phyloP scores from a whole-genome alignment of 108 stramenopile species.

The Mediolabrus comicus region DNA sequence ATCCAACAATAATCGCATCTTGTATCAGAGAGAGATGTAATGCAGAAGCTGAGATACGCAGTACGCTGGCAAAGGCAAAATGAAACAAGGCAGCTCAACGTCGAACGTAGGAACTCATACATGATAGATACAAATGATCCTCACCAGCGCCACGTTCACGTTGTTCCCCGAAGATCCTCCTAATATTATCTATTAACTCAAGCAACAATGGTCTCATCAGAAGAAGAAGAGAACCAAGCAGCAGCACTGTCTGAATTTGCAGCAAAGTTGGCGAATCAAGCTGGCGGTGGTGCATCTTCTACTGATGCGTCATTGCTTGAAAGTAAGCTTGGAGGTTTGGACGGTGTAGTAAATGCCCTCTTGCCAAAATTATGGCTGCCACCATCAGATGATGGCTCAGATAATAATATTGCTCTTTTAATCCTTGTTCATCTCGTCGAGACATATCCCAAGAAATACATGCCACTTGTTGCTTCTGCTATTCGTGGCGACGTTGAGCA shows the following conservation, averaged over 20 bases:
- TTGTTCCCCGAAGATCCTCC: no score
- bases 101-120: no score
- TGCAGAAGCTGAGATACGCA: no score
- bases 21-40: no score
- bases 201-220: background rate
- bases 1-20: no score
- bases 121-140: no score
- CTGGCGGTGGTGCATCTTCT: background rate
- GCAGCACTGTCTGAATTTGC: background rate
- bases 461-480: constrained; percentile 8
- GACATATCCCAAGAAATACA: constrained; percentile 13
- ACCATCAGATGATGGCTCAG: background rate
- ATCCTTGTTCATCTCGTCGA: constrained; percentile 26
- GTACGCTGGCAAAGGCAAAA: no score
- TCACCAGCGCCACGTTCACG: no score
- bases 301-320: constrained; percentile 13
- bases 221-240: background rate
- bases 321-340: constrained; percentile 17
- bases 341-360: constrained; percentile 17
- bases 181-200: no score
- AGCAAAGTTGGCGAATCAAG: background rate
- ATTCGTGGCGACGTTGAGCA: constrained; percentile 28
- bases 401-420: constrained; percentile 12
- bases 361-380: constrained; percentile 18
- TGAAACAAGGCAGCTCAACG: no score